Evolutionary conservation across 1,139 yeast genomes (phyloP).

Genomic region (Geotrichum reessii): DNA sequence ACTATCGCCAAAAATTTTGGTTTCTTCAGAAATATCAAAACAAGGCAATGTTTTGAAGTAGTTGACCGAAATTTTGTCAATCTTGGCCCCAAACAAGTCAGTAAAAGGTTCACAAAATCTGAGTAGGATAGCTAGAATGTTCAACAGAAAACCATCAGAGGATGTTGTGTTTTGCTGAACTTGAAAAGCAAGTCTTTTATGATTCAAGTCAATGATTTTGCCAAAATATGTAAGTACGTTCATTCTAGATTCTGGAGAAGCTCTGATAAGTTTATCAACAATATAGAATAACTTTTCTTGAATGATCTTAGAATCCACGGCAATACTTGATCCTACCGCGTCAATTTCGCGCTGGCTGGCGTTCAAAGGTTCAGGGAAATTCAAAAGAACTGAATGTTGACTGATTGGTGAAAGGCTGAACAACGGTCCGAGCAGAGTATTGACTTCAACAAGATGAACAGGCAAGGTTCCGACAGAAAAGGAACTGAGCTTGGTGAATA

Average conservation of each 20-base stretch:
- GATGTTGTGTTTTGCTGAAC: constrained; percentile 64
- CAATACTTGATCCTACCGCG: constrained; percentile 2
- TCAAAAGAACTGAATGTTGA: constrained; percentile 25
- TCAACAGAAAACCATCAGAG: constrained; percentile 77
- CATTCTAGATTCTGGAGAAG: constrained; percentile 58
- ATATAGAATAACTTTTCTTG: constrained; percentile 51
- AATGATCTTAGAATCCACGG: constrained; percentile 9
- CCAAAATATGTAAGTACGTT: constrained; percentile 65
- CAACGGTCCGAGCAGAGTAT: constrained; percentile 71
- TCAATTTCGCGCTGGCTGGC: constrained; percentile 4
- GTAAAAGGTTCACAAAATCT: constrained; percentile 80
- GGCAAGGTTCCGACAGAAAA: constrained; percentile 41
- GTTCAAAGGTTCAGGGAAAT: constrained; percentile 7
- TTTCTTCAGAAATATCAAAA: constrained; percentile 69
- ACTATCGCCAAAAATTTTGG: constrained; percentile 71
- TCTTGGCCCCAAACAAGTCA: constrained; percentile 51
- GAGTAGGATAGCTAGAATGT: constrained; percentile 60
- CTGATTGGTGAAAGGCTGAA: constrained; percentile 70
- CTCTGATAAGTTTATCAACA: constrained; percentile 70
- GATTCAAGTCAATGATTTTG: constrained; percentile 68
- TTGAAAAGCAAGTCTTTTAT: constrained; percentile 81
- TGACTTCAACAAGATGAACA: constrained; percentile 51
- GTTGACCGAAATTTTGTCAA: constrained; percentile 69
- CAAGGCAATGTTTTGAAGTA: constrained; percentile 49
- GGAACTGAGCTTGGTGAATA: constrained; percentile 52